Percentiles rank a stretch among this genome's conserved stretches.
Evolutionary conservation across 75 land plant genomes (phyloP).

Genomic region (Selaginella tamariscina): DNA sequence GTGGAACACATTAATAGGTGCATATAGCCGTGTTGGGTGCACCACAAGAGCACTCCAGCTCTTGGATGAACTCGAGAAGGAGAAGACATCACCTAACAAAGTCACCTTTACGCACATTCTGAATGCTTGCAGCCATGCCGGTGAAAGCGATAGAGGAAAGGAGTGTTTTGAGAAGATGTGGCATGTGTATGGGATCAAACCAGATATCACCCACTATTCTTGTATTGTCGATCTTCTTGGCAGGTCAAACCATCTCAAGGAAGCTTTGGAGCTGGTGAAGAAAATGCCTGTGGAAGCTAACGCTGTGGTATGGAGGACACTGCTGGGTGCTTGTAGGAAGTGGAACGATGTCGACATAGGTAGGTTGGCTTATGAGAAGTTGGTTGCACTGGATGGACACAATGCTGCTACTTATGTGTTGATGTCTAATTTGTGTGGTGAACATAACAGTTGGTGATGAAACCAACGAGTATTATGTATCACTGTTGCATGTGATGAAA

Average conservation of each 20-base stretch:
- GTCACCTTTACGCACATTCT: no score
- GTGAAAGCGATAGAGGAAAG: constrained; percentile 1
- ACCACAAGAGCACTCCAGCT: no score
- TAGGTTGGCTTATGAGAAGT: constrained; percentile 18
- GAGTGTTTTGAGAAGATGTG: constrained; percentile 11
- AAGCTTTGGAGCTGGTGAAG: constrained; percentile 23
- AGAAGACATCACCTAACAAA: no score
- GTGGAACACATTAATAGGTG: no score
- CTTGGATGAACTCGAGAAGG: no score
- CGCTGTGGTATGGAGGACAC: constrained; percentile 28
- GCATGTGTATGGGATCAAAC: constrained; percentile 10
- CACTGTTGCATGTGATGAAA: no score
- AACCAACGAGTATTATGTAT: no score
- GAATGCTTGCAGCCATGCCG: constrained; percentile 12
- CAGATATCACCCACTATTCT: constrained; percentile 32
- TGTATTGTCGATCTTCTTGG: constrained; percentile 41
- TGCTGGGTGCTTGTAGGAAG: constrained; percentile 35
- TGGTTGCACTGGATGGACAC: constrained; percentile 23
- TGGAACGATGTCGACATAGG: constrained; percentile 33
- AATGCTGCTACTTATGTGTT: constrained; percentile 28
- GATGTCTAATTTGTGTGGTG: constrained; percentile 25
- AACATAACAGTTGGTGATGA: no score
- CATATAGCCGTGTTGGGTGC: no score
- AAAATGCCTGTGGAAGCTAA: constrained; percentile 34
- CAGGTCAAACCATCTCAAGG: constrained; percentile 31